Evolutionary conservation across 306 rosid species (phyloP), one percentile per base, ranked within the genome.

Genomic region (Fragaria vesca): DNA sequence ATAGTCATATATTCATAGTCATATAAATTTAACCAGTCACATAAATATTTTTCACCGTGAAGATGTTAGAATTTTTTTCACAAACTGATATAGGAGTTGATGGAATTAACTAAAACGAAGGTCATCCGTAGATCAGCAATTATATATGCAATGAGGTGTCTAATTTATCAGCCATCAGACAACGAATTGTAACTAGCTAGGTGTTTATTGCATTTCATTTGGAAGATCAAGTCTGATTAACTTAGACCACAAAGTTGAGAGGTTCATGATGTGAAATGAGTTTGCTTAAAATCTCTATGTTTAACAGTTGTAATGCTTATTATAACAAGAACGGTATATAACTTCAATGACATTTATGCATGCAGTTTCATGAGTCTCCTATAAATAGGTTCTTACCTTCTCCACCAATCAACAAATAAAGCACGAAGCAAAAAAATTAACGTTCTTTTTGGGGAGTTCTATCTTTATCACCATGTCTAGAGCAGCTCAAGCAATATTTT

Each of bases 391-490:
- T 24, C 17, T 28, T 18, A 8, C 75, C 18, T 24, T 71, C 2
- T 36, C 12, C 61, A 13, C 51, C 43, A 52, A 71, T 24, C 55
- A 28, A 47, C 58, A 26, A 45, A 46, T 46, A 2, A 46, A 70
- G 7, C 74, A 57, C 26, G 42, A 28, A 71, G 20, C 43, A 28
- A 28, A 61, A 0, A 61, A 17, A 28, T 0, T 15, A 26, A 15
- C 34, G 28, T 4, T 30, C 36, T 21, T 13, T 8, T n/a, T 5
- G 13, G 77, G 12, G 62, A 55, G 38, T 13, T 72, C 50, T 34
- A 34, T 43, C 66, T 21, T 36, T 55, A 12, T 18, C 17, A 43
- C 68, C 69, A 74, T 74, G 78, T 36, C 77, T 55, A 73, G 24
- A 73, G 16, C 43, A 38, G 77, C 36, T 55, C 67, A 38, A 42